Evolutionary conservation across 2,329 filamentous ascomycete species (phyloP).

Genomic region (Aspergillus viridinutans): DNA sequence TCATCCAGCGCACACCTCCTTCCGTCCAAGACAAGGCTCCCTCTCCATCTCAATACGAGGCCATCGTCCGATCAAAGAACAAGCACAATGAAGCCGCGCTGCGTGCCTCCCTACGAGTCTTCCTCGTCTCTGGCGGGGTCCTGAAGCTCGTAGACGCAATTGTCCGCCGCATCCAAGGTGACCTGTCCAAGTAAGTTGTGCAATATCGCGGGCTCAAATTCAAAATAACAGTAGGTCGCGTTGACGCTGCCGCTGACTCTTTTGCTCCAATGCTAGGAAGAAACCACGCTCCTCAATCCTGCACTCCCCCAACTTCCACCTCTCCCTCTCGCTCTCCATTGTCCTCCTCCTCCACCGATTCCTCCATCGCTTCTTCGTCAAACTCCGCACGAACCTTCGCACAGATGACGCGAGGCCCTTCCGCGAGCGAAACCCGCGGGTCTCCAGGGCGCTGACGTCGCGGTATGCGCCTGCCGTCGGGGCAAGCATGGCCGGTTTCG

Average conservation of each 20-base stretch:
- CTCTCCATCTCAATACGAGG: constrained; percentile 49
- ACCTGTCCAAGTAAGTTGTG: constrained; percentile 19
- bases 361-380: constrained; percentile 82
- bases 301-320: constrained; percentile 64
- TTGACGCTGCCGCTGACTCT: background rate
- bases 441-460: constrained; percentile 72
- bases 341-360: constrained; percentile 86
- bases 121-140: constrained; percentile 58
- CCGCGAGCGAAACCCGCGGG: constrained; percentile 72
- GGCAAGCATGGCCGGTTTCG: constrained; percentile 78
- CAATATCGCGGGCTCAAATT: background rate
- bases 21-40: constrained; percentile 53
- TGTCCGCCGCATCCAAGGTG: constrained; percentile 21
- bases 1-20: constrained; percentile 65
- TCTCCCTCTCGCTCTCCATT: constrained; percentile 77
- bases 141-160: constrained; percentile 61
- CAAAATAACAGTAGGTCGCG: background rate
- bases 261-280: constrained; percentile 20
- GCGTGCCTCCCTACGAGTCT: constrained; percentile 66
- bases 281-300: constrained; percentile 39
- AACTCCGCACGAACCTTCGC: constrained; percentile 73
- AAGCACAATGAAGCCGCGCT: constrained; percentile 68
- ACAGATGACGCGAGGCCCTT: constrained; percentile 78
- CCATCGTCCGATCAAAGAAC: constrained; percentile 50
- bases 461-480: constrained; percentile 83